Conservation (phyloP, 1,139 yeast species). For the Candida sojae region DNA sequence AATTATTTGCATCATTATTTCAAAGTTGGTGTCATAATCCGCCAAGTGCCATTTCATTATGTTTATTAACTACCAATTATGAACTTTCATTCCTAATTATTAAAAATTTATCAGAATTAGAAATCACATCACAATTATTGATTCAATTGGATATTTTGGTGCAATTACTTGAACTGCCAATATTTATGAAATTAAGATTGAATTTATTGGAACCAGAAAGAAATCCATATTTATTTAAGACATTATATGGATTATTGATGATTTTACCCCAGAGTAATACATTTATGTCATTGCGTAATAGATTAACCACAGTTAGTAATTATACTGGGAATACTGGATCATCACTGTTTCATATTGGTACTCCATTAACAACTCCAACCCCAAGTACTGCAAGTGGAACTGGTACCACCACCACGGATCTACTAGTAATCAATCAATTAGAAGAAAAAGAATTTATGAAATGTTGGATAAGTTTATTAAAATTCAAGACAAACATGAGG, state of each 20-base stretch:
- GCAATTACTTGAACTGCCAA: conserved; percentile 79
- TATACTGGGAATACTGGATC: conserved; percentile 4
- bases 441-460: conserved; percentile 49
- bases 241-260: conserved; percentile 92
- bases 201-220: conserved; percentile 86
- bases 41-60: conserved; percentile 83
- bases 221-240: conserved; percentile 80
- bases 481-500: conserved; percentile 60
- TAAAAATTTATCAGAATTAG: conserved; percentile 73
- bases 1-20: conserved; percentile 74
- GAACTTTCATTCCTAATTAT: conserved; percentile 83
- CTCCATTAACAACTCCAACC: conserved; percentile 23
- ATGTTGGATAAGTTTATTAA: conserved; percentile 62
- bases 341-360: conserved; percentile 7
- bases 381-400: conserved; percentile 19
- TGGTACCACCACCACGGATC: conserved; percentile 10
- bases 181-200: conserved; percentile 81
- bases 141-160: conserved; percentile 81
- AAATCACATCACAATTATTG: conserved; percentile 67
- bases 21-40: conserved; percentile 93
- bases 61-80: conserved; percentile 85
- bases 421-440: conserved; percentile 32
- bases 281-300: conserved; percentile 73
- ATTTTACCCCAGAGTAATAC: conserved; percentile 95
- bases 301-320: conserved; percentile 42